Evolutionary conservation across 768 basidiomycete species (phyloP).

Genomic region (Rhizopogon vulgaris): DNA sequence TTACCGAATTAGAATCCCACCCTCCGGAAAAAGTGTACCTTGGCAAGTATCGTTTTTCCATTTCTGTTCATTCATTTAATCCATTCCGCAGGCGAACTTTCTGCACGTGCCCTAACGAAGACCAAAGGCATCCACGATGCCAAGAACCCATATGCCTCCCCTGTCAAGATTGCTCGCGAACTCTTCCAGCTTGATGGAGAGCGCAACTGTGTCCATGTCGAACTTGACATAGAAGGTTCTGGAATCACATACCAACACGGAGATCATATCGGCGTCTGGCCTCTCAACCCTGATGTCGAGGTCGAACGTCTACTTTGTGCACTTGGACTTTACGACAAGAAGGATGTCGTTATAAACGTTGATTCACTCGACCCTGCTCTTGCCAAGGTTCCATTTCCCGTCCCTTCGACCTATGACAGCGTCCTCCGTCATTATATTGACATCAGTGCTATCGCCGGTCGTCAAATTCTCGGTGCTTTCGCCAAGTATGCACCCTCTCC

Average conservation of each 20-base stretch:
- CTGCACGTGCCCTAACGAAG: conserved; percentile 86
- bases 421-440: conserved; percentile 97
- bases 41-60: conserved; percentile 41
- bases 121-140: conserved; percentile 96
- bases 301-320: conserved; percentile 83
- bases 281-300: conserved; percentile 87
- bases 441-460: conserved; percentile 89
- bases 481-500: conserved; percentile 85
- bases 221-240: conserved; percentile 89
- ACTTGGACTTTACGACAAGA: conserved; percentile 78
- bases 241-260: conserved; percentile 99
- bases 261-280: conserved; percentile 97
- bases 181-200: conserved; percentile 71
- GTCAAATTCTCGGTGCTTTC: conserved; percentile 84
- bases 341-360: conserved; percentile 80
- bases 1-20: conserved; percentile 73
- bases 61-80: not conserved
- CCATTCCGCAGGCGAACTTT: conserved; percentile 70
- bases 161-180: conserved; percentile 71
- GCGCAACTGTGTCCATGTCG: conserved; percentile 92
- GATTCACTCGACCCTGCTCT: conserved; percentile 97
- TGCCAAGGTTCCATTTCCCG: conserved; percentile 98
- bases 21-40: conserved; percentile 89
- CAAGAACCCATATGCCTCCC: conserved; percentile 94
- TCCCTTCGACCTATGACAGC: conserved; percentile 89